Percentiles rank a stretch among this genome's conserved stretches.
These are phyloP conservation scores for Xylaria sp. DNA, from an alignment of 2,329 filamentous ascomycete species.

Conservation along the genomic window DNA sequence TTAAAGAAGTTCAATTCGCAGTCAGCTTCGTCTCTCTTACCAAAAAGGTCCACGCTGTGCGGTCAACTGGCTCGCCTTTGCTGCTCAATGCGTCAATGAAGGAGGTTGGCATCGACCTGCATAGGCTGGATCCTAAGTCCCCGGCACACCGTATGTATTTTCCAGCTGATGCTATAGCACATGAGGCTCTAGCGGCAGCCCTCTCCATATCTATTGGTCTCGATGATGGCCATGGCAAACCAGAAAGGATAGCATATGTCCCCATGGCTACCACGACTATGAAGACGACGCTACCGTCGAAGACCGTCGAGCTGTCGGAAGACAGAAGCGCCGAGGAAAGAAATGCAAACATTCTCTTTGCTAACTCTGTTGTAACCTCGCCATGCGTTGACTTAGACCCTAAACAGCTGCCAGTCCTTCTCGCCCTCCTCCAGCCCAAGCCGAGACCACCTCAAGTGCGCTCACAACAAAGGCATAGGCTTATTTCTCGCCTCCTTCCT, in stretches of 20 bases:
- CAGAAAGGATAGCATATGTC: slow-evolving; percentile 89
- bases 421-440: slow-evolving; percentile 76
- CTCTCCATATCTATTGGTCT: slow-evolving; percentile 92
- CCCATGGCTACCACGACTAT: slow-evolving; percentile 97
- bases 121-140: slow-evolving; percentile 90
- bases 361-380: slow-evolving; percentile 95
- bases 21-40: slow-evolving; percentile 90
- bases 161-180: slow-evolving; percentile 88
- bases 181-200: slow-evolving; percentile 91
- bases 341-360: slow-evolving; percentile 95
- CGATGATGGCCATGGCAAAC: slow-evolving; percentile 87
- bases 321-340: slow-evolving; percentile 80
- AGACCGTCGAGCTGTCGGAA: slow-evolving; percentile 84
- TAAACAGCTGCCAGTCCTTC: slow-evolving; percentile 85
- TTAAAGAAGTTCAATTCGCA: slow-evolving; percentile 96
- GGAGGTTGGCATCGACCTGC: slow-evolving; percentile 91
- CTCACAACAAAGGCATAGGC: slow-evolving; percentile 66
- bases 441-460: slow-evolving; percentile 55
- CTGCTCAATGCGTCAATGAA: slow-evolving; percentile 93
- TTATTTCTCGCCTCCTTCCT: slow-evolving; percentile 90
- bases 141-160: slow-evolving; percentile 99
- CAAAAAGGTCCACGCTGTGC: slow-evolving; percentile 77
- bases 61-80: slow-evolving; percentile 75
- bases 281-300: slow-evolving; percentile 92
- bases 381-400: slow-evolving; percentile 94